phyloP scores from a whole-genome alignment of 176 grass and related monocot genomes.

The Urochloa ruziziensis region DNA sequence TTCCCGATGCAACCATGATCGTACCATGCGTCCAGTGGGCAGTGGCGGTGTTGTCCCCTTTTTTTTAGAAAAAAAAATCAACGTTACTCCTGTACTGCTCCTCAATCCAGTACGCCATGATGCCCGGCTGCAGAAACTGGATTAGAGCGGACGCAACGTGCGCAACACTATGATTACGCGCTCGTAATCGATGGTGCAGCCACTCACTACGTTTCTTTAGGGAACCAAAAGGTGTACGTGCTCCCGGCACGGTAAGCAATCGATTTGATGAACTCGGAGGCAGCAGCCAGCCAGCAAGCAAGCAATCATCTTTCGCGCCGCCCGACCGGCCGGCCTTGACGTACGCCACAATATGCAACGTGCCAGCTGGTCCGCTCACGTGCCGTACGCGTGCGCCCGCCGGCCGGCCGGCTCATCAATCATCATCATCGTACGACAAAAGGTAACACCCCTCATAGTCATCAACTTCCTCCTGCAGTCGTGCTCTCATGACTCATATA shows the following conservation, averaged over 20 bases:
- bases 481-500: no score
- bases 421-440: background rate
- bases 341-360: background rate
- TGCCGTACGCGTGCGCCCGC: background rate
- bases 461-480: background rate
- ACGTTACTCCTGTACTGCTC: no score
- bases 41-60: no score
- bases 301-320: constrained; percentile 11
- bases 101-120: background rate
- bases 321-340: background rate
- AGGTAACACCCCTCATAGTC: background rate
- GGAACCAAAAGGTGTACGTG: background rate
- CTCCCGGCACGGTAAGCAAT: background rate
- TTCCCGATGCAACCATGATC: no score
- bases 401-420: background rate
- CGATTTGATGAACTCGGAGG: background rate
- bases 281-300: background rate
- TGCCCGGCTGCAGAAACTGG: background rate
- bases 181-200: background rate
- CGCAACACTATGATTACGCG: constrained; percentile 6
- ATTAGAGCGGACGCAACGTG: constrained; percentile 29
- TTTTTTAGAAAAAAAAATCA: no score
- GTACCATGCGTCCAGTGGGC: no score
- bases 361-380: background rate
- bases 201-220: background rate